Base-by-base conservation (phyloP, 352 stramenopile genomes). In the Pythium scleroteichum region DNA sequence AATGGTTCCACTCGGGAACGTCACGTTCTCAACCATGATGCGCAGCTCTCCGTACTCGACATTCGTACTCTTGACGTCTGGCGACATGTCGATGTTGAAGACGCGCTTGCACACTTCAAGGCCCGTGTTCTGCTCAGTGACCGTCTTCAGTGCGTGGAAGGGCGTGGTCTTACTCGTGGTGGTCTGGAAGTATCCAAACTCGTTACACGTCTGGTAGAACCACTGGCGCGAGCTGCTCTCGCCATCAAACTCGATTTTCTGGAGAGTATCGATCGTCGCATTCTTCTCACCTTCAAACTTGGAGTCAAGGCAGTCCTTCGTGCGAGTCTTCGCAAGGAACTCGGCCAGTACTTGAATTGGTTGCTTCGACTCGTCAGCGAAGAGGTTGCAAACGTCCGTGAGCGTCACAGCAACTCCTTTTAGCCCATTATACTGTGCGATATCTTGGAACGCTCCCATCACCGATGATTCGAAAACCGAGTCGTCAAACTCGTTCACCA, bases 121-220 rank as follows among this genome's bases (percentile, higher is more conserved):
- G 9, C 82, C 82, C 8, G 78, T 70, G 55, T 94, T 92, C 23
- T 77, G 72, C 60, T 87, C 72, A 0, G 85, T 93, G n/a, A 90
- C 72, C 2, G 75, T 79, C 54, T 68, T 82, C 22, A 96, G 66
- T 53, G 74, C 68, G 35, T 85, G 70, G 62, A 92, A 93, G 9
- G 82, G 86, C 46, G 85, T 87, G 22, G 59, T 66, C 3, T 52
- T 35, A 46, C 76, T 89, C 17, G 71, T 82, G 12, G 83, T 81
- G 20, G 82, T 92, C 60, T 95, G 85, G 60, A 92, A 94, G 68
- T 92, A 96, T 5, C 87, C 87, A 47, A 96, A 94, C 56, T 96
- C 86, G 62, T 94, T 96, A 71, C 88, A 96, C 19, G 86, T 95
- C 64, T 95, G 85, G 59, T 91, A 96, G 9, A 88, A 78, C 88